Conservation (phyloP, 768 basidiomycete species). For the Favolaschia claudopus region DNA sequence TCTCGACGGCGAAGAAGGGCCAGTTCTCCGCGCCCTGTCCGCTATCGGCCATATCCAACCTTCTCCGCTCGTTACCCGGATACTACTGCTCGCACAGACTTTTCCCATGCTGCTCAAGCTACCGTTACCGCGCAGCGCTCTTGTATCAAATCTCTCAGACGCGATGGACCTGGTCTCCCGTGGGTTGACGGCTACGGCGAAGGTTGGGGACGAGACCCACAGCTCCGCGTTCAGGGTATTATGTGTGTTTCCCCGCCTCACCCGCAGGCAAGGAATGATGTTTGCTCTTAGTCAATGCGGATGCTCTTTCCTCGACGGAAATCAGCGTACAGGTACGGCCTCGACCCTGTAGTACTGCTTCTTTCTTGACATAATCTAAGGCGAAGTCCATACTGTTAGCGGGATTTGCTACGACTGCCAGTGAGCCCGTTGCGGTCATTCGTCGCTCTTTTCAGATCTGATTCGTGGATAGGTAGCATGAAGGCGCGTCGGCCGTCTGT, state of each 20-base stretch:
- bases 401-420: background rate
- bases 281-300: background rate
- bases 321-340: background rate
- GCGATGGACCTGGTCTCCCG: background rate
- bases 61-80: background rate
- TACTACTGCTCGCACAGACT: background rate
- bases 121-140: background rate
- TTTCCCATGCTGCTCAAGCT: background rate
- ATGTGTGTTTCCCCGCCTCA: background rate
- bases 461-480: background rate
- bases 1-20: background rate
- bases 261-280: background rate
- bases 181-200: background rate
- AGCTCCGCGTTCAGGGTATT: background rate
- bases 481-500: background rate
- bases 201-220: background rate
- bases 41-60: background rate
- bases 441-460: background rate
- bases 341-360: background rate
- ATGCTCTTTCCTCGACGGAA: background rate
- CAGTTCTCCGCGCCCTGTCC: background rate
- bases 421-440: background rate
- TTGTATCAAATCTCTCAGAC: background rate
- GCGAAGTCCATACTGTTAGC: background rate
- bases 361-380: background rate